Evolutionary conservation across 352 stramenopile genomes (phyloP).

Genomic region (Halophytophthora batemanensis): DNA sequence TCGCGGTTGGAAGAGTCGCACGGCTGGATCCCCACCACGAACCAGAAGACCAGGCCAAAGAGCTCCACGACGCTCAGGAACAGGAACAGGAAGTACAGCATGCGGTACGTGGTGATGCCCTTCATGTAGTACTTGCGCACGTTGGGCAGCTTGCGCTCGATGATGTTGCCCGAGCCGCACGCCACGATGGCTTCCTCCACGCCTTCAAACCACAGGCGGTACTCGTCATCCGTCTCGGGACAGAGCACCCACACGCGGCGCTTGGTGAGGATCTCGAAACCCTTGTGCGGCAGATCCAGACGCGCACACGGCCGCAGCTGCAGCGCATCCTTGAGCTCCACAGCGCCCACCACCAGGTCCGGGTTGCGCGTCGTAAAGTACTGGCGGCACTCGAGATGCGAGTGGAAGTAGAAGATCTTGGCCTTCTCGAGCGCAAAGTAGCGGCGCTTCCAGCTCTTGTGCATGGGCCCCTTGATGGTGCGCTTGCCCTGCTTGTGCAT

Average conservation of each 20-base stretch:
- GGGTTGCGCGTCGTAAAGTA: conserved; percentile 73
- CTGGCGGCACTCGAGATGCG: conserved; percentile 63
- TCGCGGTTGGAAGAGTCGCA: conserved; percentile 54
- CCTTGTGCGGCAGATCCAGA: conserved; percentile 58
- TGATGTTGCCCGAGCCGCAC: conserved; percentile 77
- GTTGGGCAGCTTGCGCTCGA: conserved; percentile 84
- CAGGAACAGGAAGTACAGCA: conserved; percentile 79
- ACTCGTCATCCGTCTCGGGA: conserved; percentile 82
- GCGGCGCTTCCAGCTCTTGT: conserved; percentile 71
- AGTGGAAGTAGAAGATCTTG: conserved; percentile 80
- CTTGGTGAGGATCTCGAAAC: conserved; percentile 78
- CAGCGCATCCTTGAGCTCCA: conserved; percentile 69
- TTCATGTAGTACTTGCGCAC: conserved; percentile 90
- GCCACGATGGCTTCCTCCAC: conserved; percentile 73
- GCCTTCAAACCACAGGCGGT: conserved; percentile 81
- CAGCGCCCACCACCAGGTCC: conserved; percentile 60
- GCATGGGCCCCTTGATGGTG: conserved; percentile 64
- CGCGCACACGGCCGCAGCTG: conserved; percentile 61
- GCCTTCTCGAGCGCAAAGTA: conserved; percentile 76
- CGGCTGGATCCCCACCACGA: conserved; percentile 73
- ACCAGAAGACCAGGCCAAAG: conserved; percentile 74
- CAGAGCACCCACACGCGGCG: conserved; percentile 85
- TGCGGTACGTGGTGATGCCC: conserved; percentile 71
- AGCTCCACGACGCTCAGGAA: conserved; percentile 67
- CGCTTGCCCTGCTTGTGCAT: conserved; percentile 80